Percentiles rank a stretch among this genome's conserved stretches.
Evolutionary conservation across 2,329 filamentous ascomycete genomes (phyloP).

Genomic region (Mycosphaerella sp.): DNA sequence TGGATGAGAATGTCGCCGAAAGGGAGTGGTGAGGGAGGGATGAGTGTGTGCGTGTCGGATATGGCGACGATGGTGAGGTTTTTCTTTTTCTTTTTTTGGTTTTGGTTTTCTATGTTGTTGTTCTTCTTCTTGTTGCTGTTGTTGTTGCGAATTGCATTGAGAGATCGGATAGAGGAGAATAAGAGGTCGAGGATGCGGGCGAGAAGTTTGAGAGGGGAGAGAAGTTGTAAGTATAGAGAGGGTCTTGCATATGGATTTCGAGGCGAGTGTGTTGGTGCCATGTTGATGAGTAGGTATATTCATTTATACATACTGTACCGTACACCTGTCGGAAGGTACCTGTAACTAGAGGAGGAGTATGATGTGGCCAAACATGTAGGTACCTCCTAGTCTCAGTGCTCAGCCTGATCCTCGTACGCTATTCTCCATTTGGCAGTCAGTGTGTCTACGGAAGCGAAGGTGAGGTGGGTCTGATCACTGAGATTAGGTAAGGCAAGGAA

Average conservation of each 20-base stretch:
- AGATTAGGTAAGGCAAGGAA: too few relatives aligned
- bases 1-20: slow-evolving; percentile 81
- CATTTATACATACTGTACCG: too few relatives aligned
- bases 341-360: too few relatives aligned
- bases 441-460: too few relatives aligned
- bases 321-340: background rate
- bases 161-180: slow-evolving; percentile 61
- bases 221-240: slow-evolving; percentile 22
- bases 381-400: too few relatives aligned
- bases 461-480: too few relatives aligned
- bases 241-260: slow-evolving; percentile 22
- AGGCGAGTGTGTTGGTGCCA: slow-evolving; percentile 13
- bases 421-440: too few relatives aligned
- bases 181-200: slow-evolving; percentile 38
- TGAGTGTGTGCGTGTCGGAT: slow-evolving; percentile 75
- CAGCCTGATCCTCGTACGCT: too few relatives aligned
- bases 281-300: background rate
- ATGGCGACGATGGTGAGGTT: slow-evolving; percentile 75
- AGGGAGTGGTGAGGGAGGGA: slow-evolving; percentile 49
- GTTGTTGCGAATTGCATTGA: slow-evolving; percentile 36
- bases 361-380: too few relatives aligned
- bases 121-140: slow-evolving; percentile 33
- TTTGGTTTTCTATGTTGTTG: slow-evolving; percentile 9
- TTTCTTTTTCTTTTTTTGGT: slow-evolving; percentile 37
- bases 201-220: slow-evolving; percentile 37